Evolutionary conservation across 1,139 yeast genomes (phyloP).

Genomic region (Yamadazyma mexicana): DNA sequence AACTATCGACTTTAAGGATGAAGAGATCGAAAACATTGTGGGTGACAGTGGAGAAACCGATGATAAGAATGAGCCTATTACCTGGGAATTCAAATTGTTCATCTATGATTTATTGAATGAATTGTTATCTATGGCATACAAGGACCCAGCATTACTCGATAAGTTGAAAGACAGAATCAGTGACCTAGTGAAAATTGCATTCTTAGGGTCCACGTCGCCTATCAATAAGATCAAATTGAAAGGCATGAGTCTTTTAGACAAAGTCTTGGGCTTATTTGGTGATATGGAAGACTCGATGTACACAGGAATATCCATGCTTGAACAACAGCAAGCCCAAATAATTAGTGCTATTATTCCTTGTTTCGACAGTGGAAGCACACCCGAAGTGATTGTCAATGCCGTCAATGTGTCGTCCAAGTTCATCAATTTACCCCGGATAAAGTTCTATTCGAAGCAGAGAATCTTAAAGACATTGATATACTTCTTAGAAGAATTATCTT

Average conservation of each 20-base stretch:
- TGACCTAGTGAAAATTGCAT: conserved; percentile 79
- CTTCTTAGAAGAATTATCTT: conserved; percentile 63
- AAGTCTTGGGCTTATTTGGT: conserved; percentile 47
- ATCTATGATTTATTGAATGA: conserved; percentile 60
- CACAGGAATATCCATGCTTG: conserved; percentile 70
- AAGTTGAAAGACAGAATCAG: conserved; percentile 55
- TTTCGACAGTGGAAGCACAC: conserved; percentile 72
- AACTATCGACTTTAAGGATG: conserved; percentile 41
- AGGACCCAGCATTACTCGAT: conserved; percentile 38
- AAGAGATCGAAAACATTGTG: conserved; percentile 47
- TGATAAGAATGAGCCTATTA: conserved; percentile 59
- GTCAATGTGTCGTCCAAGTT: conserved; percentile 79
- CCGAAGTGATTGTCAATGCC: conserved; percentile 75
- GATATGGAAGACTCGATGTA: conserved; percentile 72
- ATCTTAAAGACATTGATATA: conserved; percentile 66
- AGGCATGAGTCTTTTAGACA: conserved; percentile 64
- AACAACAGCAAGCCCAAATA: conserved; percentile 93
- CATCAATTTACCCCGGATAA: conserved; percentile 50
- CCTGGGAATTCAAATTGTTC: conserved; percentile 67
- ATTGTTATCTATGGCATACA: conserved; percentile 44
- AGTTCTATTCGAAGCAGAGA: conserved; percentile 55
- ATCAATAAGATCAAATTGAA: conserved; percentile 58
- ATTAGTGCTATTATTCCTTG: conserved; percentile 89
- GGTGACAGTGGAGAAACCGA: conserved; percentile 22
- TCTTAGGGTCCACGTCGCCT: conserved; percentile 77